Evolutionary conservation across 192 early-diverging fungal species (phyloP), one percentile per base, ranked within the genome.

Genomic region (Diversispora epigaea): DNA sequence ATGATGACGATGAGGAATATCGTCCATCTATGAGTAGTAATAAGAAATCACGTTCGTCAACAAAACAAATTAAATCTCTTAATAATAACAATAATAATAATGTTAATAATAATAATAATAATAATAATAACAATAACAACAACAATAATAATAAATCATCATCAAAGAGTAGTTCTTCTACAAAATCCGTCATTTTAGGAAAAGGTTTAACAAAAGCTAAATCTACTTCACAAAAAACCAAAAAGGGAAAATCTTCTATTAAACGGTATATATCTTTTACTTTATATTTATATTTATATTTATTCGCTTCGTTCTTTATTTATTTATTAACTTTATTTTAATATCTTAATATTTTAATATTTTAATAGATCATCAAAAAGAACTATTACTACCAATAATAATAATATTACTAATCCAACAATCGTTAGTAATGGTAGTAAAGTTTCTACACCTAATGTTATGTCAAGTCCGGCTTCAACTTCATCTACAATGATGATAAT

Each of bases 1-100:
- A 68, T 9, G 68, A 71, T 19, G 68, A 71, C 43, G 68, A 71
- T 7, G 52, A 52, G 56, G 68, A 71, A 41, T 71, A 71, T 43
- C 68, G 68, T 25, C 68, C 68, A 41, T 43, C 52, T 10, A 11
- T n/a, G 5, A 52, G 40, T 7, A 71, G n/a, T 10, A 47, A 55
- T 15, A 47, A 71, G 39, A 40, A 68, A 68, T 12, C 47, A 49
- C 66, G 47, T 50, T 49, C 45, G 25, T 22, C 3, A 17, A 3
- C 25, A n/a, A 55, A 47, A 71, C 6, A 25, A 39, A 40, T 10
- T 17, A 41, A 56, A 71, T 4, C 4, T 39, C 57, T n/a, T 45
- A 60, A 6, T 15, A 49, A 62, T 10, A 8, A 12, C 17, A 60
- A 72, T 8, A 58, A 3, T 7, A 11, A 8, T 43, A 25, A 15